Evolutionary conservation across 139 green algal species (phyloP), one percentile per base, ranked within the genome.

Genomic region (Trebouxia sp.): DNA sequence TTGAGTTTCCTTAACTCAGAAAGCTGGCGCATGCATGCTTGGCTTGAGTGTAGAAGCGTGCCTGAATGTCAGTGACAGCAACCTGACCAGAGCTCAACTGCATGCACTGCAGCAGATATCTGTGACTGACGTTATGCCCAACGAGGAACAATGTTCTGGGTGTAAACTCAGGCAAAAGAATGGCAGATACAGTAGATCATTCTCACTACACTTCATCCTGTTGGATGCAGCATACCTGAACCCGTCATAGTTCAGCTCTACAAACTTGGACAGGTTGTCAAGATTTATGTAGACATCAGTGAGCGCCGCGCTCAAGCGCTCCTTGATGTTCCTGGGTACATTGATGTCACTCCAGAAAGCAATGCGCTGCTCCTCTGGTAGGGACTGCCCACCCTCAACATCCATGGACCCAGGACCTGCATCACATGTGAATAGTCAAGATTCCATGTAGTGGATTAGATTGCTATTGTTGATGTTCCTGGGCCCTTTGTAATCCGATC

Each of bases 171-270:
- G 20, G 22, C 4, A 3, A 3, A 22, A 3, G 26, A 22, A 17
- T 22, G 26, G 50, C 3, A 58, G 26, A 22, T 5, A 22, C 50
- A 58, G 50, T 22, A 5, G 20, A 58, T 6, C 26, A 2, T 58
- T 2, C 12, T 56, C 48, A 56, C 48, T 56, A 15, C n/a, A 15
- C 48, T 56, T 12, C 48, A 12, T 26, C 12, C 14, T 56, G 22
- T 58, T 58, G 50, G 4, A 58, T 32, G 22, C 5, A 3, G 89
- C 87, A 82, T 92, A 93, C n/a, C 91, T 78, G 80, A 94, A 92
- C 32, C 91, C 91, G 32, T 89, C 85, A 41, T 83, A 78, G 85
- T 94, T 94, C 14, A 89, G 72, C n/a, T 87, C 56, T 11, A 90
- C 65, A 65, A 87, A 94, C 39, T 90, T 84, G 24, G 66, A 30